Conservation (phyloP, 164 flowering plant genomes). For the Chimonanthus praecox region DNA sequence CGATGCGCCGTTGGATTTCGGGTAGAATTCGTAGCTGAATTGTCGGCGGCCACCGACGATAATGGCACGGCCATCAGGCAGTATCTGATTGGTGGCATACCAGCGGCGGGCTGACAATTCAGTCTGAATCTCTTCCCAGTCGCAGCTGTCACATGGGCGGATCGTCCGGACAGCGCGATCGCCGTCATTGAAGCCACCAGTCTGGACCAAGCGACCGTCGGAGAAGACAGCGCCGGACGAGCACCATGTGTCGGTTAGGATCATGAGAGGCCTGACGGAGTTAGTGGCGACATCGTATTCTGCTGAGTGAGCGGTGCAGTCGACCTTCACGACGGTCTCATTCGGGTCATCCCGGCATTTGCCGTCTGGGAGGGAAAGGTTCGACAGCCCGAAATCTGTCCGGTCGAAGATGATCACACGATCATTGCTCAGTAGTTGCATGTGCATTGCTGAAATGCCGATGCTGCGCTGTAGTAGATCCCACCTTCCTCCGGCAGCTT, state of each 20-base stretch:
- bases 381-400: conserved; percentile 74
- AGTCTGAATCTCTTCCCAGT: conserved; percentile 50
- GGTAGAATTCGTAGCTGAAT: conserved; percentile 75
- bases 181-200: conserved; percentile 71
- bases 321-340: conserved; percentile 27
- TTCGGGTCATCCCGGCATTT: conserved; percentile 42
- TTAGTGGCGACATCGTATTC: conserved; percentile 54
- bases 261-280: conserved; percentile 44
- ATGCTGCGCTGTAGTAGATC: conserved; percentile 43
- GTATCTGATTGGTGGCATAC: conserved; percentile 73
- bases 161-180: conserved; percentile 36
- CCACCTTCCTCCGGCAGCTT: conserved; percentile 46
- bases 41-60: conserved; percentile 64
- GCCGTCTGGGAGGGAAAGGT: conserved; percentile 52
- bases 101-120: conserved; percentile 43
- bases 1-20: conserved; percentile 24
- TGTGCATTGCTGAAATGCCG: conserved; percentile 88
- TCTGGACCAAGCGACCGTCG: conserved; percentile 60
- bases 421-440: conserved; percentile 78
- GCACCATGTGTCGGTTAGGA: conserved; percentile 70
- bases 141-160: conserved; percentile 51
- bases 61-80: conserved; percentile 63
- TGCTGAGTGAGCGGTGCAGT: conserved; percentile 83
- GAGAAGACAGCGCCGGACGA: conserved; percentile 56
- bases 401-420: conserved; percentile 81